Conservation (phyloP, 306 rosid species). For the Vigna angularis region DNA sequence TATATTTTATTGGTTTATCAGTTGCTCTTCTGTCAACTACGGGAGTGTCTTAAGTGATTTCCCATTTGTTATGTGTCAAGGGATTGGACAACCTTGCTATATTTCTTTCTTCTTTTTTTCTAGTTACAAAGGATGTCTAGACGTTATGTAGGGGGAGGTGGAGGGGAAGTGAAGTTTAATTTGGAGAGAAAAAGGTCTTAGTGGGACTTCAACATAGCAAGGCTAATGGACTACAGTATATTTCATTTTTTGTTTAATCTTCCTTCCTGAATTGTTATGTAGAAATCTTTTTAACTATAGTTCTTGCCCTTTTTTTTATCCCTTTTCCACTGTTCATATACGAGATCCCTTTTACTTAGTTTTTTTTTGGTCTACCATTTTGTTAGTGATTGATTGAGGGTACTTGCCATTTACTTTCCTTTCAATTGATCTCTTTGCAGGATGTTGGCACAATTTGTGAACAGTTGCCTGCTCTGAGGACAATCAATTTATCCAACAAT, state of each 20-base stretch:
- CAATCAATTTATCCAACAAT: constrained; percentile 81
- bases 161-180: not conserved
- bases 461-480: constrained; percentile 68
- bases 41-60: not conserved
- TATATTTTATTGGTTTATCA: not conserved
- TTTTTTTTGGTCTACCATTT: constrained; percentile 13
- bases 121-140: constrained; percentile 1
- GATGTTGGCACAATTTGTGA: constrained; percentile 81
- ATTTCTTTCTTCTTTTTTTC: not conserved
- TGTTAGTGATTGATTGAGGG: constrained; percentile 24
- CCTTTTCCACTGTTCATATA: not conserved
- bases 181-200: not conserved
- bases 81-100: not conserved
- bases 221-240: not conserved
- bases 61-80: not conserved
- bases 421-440: constrained; percentile 60
- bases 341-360: not conserved
- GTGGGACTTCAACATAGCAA: not conserved
- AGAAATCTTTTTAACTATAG: not conserved
- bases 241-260: constrained; percentile 30
- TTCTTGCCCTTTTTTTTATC: constrained; percentile 3
- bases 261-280: not conserved
- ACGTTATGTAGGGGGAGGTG: not conserved
- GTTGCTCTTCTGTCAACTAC: not conserved
- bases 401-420: constrained; percentile 37